Conservation (phyloP, 2,329 filamentous ascomycete genomes). For the Emmonsiellopsis sp. region DNA sequence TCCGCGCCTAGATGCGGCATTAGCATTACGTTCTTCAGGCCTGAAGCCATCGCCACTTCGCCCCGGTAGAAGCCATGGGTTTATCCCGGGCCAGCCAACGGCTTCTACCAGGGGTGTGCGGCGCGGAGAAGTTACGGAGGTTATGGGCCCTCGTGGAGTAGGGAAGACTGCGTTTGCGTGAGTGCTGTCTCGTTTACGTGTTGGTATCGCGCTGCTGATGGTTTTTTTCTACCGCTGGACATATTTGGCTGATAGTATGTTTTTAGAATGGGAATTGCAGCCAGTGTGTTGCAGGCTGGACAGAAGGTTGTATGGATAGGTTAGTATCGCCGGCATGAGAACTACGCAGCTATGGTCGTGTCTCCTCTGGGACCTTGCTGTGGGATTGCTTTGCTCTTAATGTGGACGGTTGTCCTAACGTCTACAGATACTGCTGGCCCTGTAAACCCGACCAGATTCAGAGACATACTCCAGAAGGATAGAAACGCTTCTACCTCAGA, state of each 20-base stretch:
- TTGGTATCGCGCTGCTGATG: not conserved
- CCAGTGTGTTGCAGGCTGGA: constrained; percentile 52
- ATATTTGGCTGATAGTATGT: not conserved
- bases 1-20: constrained; percentile 39
- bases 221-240: not conserved
- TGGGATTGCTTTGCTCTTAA: constrained; percentile 5
- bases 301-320: constrained; percentile 73
- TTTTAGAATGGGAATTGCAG: constrained; percentile 59
- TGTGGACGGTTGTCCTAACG: constrained; percentile 8
- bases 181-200: no score
- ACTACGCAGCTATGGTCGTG: not conserved
- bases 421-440: constrained; percentile 40
- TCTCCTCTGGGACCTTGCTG: not conserved
- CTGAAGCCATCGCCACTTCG: not conserved
- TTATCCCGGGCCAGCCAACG: not conserved
- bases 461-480: constrained; percentile 33
- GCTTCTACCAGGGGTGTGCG: constrained; percentile 50
- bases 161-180: constrained; percentile 82
- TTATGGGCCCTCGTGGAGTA: constrained; percentile 77
- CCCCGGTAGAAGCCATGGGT: not conserved
- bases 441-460: constrained; percentile 40
- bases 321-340: constrained; percentile 35
- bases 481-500: constrained; percentile 4
- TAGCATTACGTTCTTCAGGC: constrained; percentile 1
- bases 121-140: constrained; percentile 71